These are phyloP conservation scores for Pisolithus sp. DNA, from an alignment of 768 basidiomycete species.

Conservation along the genomic window DNA sequence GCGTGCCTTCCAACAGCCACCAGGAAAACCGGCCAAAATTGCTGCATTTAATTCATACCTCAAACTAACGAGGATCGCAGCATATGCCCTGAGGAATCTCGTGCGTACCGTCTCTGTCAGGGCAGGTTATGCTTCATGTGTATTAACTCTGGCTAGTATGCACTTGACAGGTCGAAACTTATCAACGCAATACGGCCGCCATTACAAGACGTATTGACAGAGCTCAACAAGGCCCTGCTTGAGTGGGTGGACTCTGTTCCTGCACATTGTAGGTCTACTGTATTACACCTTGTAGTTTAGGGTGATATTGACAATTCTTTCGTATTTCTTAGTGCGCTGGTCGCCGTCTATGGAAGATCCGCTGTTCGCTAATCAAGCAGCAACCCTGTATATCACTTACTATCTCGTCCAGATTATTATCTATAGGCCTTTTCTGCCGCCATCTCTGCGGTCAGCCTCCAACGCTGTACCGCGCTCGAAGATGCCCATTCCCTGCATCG, in stretches of 20 bases:
- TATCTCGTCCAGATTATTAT: conserved; percentile 60
- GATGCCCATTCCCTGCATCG: conserved; percentile 45
- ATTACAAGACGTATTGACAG: conserved; percentile 56
- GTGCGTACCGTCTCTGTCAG: conserved; percentile 33
- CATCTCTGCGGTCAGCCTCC: conserved; percentile 24
- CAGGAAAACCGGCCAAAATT: conserved; percentile 48
- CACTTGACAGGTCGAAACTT: conserved; percentile 58
- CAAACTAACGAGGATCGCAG: conserved; percentile 62
- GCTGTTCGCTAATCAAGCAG: conserved; percentile 49
- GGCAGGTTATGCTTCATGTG: neutral
- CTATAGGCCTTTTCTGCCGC: conserved; percentile 61
- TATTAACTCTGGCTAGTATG: conserved; percentile 43
- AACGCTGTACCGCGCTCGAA: conserved; percentile 21
- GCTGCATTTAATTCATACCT: conserved; percentile 59
- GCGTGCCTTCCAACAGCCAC: conserved; percentile 61
- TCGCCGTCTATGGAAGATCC: conserved; percentile 43
- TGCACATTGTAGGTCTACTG: conserved; percentile 46
- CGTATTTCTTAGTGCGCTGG: conserved; percentile 46
- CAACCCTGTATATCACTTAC: conserved; percentile 51
- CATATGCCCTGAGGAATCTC: conserved; percentile 62
- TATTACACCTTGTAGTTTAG: neutral
- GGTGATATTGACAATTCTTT: neutral
- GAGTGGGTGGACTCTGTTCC: conserved; percentile 70
- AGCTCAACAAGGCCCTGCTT: conserved; percentile 63
- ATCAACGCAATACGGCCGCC: conserved; percentile 45